A percentile compares a stretch with the other conserved stretches of the same genome.
phyloP scores from a whole-genome alignment of 257 asterid genomes.

The Solanum tarapatanum region DNA sequence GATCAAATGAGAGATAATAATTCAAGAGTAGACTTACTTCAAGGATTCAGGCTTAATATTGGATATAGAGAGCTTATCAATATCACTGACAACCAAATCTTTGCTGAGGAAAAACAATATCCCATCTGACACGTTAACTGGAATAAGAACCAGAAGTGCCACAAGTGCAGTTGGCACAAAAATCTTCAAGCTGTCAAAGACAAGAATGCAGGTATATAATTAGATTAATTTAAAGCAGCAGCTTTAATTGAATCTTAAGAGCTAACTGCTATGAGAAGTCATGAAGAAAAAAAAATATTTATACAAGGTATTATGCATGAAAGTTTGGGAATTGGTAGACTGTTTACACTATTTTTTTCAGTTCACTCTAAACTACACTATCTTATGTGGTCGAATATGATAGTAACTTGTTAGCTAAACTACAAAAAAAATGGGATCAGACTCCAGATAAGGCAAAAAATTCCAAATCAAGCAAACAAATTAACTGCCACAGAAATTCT shows the following conservation, averaged over 20 bases:
- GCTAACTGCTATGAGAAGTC: neutral
- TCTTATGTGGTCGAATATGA: neutral
- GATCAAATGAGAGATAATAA: neutral
- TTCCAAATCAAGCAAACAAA: neutral
- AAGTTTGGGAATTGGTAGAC: neutral
- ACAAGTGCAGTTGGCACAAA: slow-evolving; percentile 70
- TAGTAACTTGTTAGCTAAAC: neutral
- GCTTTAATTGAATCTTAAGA: neutral
- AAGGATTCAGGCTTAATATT: slow-evolving; percentile 66
- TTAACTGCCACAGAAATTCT: neutral
- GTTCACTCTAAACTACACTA: neutral
- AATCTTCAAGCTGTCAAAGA: slow-evolving; percentile 56
- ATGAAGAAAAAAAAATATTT: neutral
- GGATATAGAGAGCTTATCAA: slow-evolving; percentile 97
- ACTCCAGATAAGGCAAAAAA: neutral
- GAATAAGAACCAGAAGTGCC: slow-evolving; percentile 83
- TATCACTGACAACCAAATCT: slow-evolving; percentile 79
- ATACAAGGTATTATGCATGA: neutral
- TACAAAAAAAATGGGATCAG: neutral
- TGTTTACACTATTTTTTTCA: neutral
- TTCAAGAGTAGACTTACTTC: slow-evolving; percentile 43
- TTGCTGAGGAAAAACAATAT: slow-evolving; percentile 51
- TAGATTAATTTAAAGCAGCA: neutral
- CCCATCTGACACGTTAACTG: slow-evolving; percentile 78
- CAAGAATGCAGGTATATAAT: neutral